Evolutionary conservation across 371 early-diverging fungal genomes (phyloP), one percentile per base, ranked within the genome.

Genomic region (Mycotypha africana): DNA sequence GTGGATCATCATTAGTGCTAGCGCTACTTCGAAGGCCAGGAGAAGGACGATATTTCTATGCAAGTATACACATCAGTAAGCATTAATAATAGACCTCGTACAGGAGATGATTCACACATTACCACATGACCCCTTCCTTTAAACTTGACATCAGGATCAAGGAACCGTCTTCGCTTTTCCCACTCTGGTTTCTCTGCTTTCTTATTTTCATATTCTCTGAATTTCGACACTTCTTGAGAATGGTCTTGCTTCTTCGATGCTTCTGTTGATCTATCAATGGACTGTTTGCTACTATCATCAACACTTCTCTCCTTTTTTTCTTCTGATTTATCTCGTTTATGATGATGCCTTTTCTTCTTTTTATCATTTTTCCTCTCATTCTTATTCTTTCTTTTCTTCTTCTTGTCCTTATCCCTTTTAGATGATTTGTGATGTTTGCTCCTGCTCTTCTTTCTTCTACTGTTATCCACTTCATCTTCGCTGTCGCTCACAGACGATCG

Each of bases 101-200:
- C n/a, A n/a, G n/a, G n/a, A n/a, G n/a, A n/a, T n/a, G n/a, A n/a
- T n/a, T 23, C 34, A 28, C 12, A 8, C 30, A 28, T 33, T 62
- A 74, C 74, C 58, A 56, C 58, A 34, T 50, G 46, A 2, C 75
- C 75, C 47, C 75, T 47, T 22, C 75, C 75, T 48, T 74, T 74
- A 34, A 65, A 70, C 8, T 51, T 47, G 5, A 74, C 69, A 19
- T 45, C 48, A 1, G 75, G 69, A 39, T 68, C 65, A 11, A 49
- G 17, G 38, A 64, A 60, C 0, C 51, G 37, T 40, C 67, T 56
- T 46, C 46, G 47, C 33, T 46, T 20, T 34, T 64, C 58, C 68
- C 69, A 67, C 22, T 73, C 73, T 8, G 69, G 74, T 22, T 54
- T 58, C 24, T 61, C 56, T 10, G 50, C 28, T 38, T 57, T 58